Conservation (phyloP, 1,139 yeast species). For the Yamadazyma friedrichii region DNA sequence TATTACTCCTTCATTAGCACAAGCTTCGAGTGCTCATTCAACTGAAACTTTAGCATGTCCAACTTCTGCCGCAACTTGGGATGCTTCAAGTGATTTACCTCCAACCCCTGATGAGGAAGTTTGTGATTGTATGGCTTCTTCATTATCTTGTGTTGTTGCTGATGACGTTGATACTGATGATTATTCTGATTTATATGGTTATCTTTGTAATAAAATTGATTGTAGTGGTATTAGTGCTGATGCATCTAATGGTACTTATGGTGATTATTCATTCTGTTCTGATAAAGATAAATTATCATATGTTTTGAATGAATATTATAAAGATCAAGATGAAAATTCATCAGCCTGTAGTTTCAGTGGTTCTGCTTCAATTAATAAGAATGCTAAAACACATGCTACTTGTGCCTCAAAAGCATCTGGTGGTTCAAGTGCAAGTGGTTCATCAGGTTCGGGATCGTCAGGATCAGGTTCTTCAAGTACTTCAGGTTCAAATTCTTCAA, state of each 20-base stretch:
- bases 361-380: conserved; percentile 48
- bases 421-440: conserved; percentile 41
- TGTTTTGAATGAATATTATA: conserved; percentile 59
- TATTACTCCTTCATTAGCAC: conserved; percentile 44
- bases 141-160: conserved; percentile 52
- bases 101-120: conserved; percentile 65
- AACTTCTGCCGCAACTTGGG: conserved; percentile 47
- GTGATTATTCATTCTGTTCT: conserved; percentile 60
- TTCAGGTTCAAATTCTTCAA: conserved; percentile 15
- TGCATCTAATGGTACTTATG: conserved; percentile 62
- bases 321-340: conserved; percentile 37
- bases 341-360: conserved; percentile 71
- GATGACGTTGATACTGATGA: conserved; percentile 42
- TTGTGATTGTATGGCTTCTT: conserved; percentile 54
- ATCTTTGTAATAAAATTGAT: conserved; percentile 49
- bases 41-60: conserved; percentile 50
- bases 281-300: conserved; percentile 62
- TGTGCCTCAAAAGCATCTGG: conserved; percentile 40
- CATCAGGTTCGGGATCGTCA: conserved; percentile 37
- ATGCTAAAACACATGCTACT: conserved; percentile 53
- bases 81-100: conserved; percentile 56
- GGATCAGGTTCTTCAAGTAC: conserved; percentile 20
- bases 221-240: conserved; percentile 56
- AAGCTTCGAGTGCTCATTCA: conserved; percentile 24
- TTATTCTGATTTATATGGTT: conserved; percentile 53